These are phyloP conservation scores for Pythium myriotylum DNA, from an alignment of 352 stramenopile species.

Conservation along the genomic window DNA sequence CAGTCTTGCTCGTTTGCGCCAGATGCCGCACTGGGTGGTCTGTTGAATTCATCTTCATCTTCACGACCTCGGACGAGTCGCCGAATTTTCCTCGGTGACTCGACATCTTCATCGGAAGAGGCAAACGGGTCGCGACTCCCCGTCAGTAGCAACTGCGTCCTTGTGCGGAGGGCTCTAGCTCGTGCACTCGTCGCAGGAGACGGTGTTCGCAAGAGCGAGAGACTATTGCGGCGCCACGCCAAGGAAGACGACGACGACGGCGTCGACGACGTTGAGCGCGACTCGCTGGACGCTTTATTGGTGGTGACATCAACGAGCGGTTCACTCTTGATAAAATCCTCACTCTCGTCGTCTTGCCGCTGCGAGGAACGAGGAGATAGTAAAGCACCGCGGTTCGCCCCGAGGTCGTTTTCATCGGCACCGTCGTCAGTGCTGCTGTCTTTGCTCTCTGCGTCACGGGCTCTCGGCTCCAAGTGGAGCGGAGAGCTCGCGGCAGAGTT, in stretches of 20 bases:
- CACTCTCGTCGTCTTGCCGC: background rate
- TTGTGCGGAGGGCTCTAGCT: constrained; percentile 11
- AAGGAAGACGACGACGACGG: constrained; percentile 16
- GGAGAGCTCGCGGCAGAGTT: constrained; percentile 17
- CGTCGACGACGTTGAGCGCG: constrained; percentile 8
- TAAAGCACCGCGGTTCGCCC: too few species aligned
- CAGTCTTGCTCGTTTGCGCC: constrained; percentile 57
- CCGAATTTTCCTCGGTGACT: background rate
- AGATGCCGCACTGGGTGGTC: constrained; percentile 30
- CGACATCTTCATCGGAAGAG: constrained; percentile 21
- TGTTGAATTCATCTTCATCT: constrained; percentile 28
- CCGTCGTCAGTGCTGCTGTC: background rate
- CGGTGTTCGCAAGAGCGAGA: constrained; percentile 29
- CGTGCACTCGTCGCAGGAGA: constrained; percentile 15
- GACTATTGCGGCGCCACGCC: constrained; percentile 26
- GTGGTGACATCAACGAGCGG: constrained; percentile 17
- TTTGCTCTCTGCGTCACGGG: background rate
- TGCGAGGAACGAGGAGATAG: too few species aligned
- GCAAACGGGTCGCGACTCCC: constrained; percentile 19
- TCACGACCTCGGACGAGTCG: background rate
- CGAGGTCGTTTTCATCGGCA: too few species aligned
- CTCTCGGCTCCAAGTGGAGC: background rate
- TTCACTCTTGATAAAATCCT: constrained; percentile 8
- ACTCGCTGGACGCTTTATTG: constrained; percentile 5
- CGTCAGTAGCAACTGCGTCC: constrained; percentile 6